Percentiles rank a stretch among this genome's conserved stretches.
Conservation (phyloP, 2,329 filamentous ascomycete genomes). For the Huntiella moniliformis region DNA sequence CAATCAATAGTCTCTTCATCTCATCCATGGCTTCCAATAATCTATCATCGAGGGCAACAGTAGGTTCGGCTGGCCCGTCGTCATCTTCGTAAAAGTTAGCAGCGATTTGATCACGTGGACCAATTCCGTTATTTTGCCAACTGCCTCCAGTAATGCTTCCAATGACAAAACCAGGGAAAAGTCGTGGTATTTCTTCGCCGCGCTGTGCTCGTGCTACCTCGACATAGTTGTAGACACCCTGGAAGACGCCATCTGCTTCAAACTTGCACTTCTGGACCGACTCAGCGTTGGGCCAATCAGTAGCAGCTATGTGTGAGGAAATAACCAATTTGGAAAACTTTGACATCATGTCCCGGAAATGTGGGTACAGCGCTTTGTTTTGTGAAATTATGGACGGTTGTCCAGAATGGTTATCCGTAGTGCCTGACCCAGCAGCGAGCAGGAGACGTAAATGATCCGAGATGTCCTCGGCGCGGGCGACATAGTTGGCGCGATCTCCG, state of each 20-base stretch:
- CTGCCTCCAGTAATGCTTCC: constrained; percentile 69
- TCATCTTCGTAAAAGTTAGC: constrained; percentile 78
- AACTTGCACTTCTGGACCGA: constrained; percentile 88
- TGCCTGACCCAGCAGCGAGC: constrained; percentile 87
- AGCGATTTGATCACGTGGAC: constrained; percentile 49
- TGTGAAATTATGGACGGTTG: constrained; percentile 98
- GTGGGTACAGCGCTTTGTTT: constrained; percentile 90
- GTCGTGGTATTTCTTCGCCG: constrained; percentile 79
- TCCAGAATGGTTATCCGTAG: constrained; percentile 95
- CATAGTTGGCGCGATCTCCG: constrained; percentile 73
- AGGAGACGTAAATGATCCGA: constrained; percentile 87
- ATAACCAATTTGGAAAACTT: constrained; percentile 98
- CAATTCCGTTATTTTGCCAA: constrained; percentile 60
- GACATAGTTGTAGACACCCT: constrained; percentile 90
- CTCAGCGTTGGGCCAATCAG: constrained; percentile 87
- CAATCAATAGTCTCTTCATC: constrained; percentile 65
- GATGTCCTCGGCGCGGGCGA: constrained; percentile 88
- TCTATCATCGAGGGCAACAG: constrained; percentile 52
- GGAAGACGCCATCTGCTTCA: constrained; percentile 89
- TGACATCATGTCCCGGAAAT: constrained; percentile 99
- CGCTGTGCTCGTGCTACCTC: constrained; percentile 86
- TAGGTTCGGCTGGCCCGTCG: constrained; percentile 53
- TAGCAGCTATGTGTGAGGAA: constrained; percentile 90
- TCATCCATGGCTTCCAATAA: constrained; percentile 73
- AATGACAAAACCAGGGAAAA: constrained; percentile 83